Conservation (phyloP, 2,329 filamentous ascomycete species). For the Arthrobotrys conoides region DNA sequence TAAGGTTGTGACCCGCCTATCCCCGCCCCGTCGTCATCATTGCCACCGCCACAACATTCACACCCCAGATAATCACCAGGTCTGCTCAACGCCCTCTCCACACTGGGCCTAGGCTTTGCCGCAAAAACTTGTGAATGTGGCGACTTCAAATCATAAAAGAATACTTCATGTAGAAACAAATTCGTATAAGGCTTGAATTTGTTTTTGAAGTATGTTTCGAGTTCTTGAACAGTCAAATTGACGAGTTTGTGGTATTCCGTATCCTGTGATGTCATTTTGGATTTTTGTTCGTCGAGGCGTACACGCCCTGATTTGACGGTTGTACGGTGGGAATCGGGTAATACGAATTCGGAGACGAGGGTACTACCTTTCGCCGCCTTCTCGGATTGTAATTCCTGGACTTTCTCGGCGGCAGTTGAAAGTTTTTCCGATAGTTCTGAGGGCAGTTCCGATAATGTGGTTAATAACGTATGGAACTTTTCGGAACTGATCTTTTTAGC, state of each 20-base stretch:
- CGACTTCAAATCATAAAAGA: slow-evolving; percentile 80
- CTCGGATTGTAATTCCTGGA: slow-evolving; percentile 43
- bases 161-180: slow-evolving; percentile 78
- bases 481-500: slow-evolving; percentile 49
- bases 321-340: slow-evolving; percentile 76
- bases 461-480: slow-evolving; percentile 43
- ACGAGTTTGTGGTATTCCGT: slow-evolving; percentile 78
- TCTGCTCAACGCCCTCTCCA: slow-evolving; percentile 79
- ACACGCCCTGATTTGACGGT: slow-evolving; percentile 87
- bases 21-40: slow-evolving; percentile 65
- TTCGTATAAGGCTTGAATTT: slow-evolving; percentile 68
- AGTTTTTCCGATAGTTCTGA: slow-evolving; percentile 32
- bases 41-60: slow-evolving; percentile 74
- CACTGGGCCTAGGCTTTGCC: slow-evolving; percentile 77
- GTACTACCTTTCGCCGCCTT: slow-evolving; percentile 29
- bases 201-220: slow-evolving; percentile 70
- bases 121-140: slow-evolving; percentile 79
- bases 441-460: slow-evolving; percentile 34
- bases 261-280: slow-evolving; percentile 79
- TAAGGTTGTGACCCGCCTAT: slow-evolving; percentile 72
- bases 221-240: slow-evolving; percentile 71
- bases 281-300: slow-evolving; percentile 81
- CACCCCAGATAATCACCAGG: slow-evolving; percentile 85
- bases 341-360: slow-evolving; percentile 70
- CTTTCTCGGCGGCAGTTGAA: slow-evolving; percentile 17